These are phyloP conservation scores for Sesbania bispinosa DNA, from an alignment of 306 rosid genomes.

Conservation along the genomic window DNA sequence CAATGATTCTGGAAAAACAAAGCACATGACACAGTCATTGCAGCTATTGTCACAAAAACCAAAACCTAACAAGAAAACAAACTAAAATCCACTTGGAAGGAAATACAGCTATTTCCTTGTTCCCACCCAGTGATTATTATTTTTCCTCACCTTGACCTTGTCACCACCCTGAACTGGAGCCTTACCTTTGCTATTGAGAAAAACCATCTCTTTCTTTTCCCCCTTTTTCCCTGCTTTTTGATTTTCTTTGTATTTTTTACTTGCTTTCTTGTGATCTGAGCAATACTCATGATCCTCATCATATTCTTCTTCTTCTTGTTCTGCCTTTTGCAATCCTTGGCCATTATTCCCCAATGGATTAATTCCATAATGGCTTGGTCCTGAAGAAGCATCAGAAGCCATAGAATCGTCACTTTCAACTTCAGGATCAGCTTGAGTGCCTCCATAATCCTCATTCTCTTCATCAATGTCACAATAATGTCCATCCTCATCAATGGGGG, in stretches of 20 bases:
- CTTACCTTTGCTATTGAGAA: conserved; percentile 14
- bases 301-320: background rate
- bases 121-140: conserved; percentile 4
- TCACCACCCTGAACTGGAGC: conserved; percentile 27
- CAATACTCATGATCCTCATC: background rate
- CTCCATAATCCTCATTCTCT: background rate
- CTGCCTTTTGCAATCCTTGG: background rate
- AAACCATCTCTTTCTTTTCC: conserved; percentile 21
- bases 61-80: background rate
- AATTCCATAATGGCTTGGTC: conserved; percentile 34
- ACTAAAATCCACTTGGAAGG: background rate
- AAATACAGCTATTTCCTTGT: conserved; percentile 17
- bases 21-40: background rate
- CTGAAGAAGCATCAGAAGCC: conserved; percentile 88
- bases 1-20: background rate
- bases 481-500: conserved; percentile 29
- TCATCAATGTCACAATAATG: background rate
- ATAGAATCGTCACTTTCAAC: conserved; percentile 72
- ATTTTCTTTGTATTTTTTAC: conserved; percentile 24
- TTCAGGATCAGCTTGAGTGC: conserved; percentile 8
- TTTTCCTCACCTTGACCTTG: conserved; percentile 30
- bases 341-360: conserved; percentile 1
- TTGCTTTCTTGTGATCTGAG: conserved; percentile 2
- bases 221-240: conserved; percentile 17
- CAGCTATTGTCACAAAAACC: background rate